Evolutionary conservation across 257 asterid genomes (phyloP).

Genomic region (Penstemon newberryi): DNA sequence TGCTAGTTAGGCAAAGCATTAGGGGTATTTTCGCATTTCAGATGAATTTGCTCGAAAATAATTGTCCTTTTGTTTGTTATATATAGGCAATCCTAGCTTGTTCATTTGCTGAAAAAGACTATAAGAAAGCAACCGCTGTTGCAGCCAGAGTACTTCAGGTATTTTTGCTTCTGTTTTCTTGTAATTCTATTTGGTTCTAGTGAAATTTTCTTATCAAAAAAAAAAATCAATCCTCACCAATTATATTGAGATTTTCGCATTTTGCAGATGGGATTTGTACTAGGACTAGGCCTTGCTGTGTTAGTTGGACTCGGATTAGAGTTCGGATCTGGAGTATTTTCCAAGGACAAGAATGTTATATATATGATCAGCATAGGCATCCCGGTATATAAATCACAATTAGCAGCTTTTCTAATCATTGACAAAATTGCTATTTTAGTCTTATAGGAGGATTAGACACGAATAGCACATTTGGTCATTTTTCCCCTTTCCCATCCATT

Average conservation of each 20-base stretch:
- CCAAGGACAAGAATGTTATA: slow-evolving; percentile 66
- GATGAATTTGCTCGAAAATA: no score
- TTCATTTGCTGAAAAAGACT: slow-evolving; percentile 94
- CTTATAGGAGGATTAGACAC: no score
- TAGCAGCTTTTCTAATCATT: neutral
- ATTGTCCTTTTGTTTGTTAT: neutral
- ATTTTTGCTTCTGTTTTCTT: neutral
- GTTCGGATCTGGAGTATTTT: slow-evolving; percentile 80
- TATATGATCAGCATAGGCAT: slow-evolving; percentile 62
- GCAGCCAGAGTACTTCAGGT: slow-evolving; percentile 89
- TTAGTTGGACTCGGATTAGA: slow-evolving; percentile 73
- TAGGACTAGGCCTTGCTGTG: slow-evolving; percentile 73
- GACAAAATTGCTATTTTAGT: no score
- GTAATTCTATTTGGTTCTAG: no score
- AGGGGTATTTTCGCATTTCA: no score
- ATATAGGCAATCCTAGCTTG: slow-evolving; percentile 94
- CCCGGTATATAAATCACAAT: slow-evolving; percentile 51
- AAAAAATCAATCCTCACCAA: no score
- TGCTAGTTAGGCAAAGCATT: no score
- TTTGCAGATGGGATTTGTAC: slow-evolving; percentile 82
- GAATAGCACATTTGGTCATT: no score
- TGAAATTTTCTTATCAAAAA: no score
- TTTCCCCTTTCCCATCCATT: no score
- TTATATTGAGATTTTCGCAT: neutral
- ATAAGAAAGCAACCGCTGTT: slow-evolving; percentile 71